Evolutionary conservation across 495 filamentous ascomycete genomes (phyloP), one percentile per base, ranked within the genome.

Genomic region (Hypomontagnella submonticulosa): DNA sequence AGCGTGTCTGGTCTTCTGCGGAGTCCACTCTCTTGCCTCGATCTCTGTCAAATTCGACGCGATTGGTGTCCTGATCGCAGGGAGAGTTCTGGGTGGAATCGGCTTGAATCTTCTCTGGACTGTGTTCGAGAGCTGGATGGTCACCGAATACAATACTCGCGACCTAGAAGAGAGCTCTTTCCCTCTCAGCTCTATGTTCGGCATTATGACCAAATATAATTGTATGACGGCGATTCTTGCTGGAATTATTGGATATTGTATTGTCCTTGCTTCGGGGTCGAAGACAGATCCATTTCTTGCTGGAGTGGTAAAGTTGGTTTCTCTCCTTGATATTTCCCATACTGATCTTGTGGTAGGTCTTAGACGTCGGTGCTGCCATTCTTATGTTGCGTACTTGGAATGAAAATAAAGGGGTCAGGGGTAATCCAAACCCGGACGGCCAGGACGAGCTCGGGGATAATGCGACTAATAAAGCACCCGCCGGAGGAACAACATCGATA

Each of bases 71-170:
- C 67, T 84, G 4, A 77, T 82, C 40, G 54, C 63, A 1, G 82
- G 82, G 1, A 61, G 81, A 8, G 66, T 76, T 2, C 70, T 83
- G 4, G 79, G 79, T 16, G 82, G 82, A 0, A 47, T 84, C 32
- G 71, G 70, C 16, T 77, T 80, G 19, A 81, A 76, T 2, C 67
- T 84, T 3, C 70, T 83, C 34, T 84, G 80, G 69, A 79, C 74
- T 11, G 76, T 71, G 7, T 81, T 82, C 57, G 79, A 84, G 66
- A 78, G 77, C 46, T 84, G 80, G 80, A 80, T 84, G 79, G 73
- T 83, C 34, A 77, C 81, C 8, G 81, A 83, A 61, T 82, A 76
- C 43, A 73, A 78, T 52, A 46, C 63, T 7, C 68, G 71, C 20
- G 70, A 57, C 11, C 66, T 79, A 4, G 65, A 71, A 30, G 47